These are phyloP conservation scores for Zygosaccharomyces pseudorouxii DNA, from an alignment of 805 yeast genomes.

Conservation along the genomic window DNA sequence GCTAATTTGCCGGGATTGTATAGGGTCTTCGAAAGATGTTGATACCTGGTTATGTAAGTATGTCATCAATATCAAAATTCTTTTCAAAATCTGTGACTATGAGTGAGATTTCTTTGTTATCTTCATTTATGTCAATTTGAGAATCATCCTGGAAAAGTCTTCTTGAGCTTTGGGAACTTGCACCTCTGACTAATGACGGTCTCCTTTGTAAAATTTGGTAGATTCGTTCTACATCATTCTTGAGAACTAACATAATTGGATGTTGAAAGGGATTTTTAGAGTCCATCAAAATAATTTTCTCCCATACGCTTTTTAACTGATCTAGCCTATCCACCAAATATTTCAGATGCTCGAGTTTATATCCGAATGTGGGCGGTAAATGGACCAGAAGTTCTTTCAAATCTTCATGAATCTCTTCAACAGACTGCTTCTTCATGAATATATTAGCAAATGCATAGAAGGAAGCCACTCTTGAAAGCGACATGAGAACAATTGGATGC, in stretches of 20 bases:
- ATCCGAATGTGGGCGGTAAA: constrained; percentile 16
- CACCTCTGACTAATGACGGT: constrained; percentile 13
- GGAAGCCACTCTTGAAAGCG: constrained; percentile 19
- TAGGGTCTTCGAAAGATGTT: constrained; percentile 89
- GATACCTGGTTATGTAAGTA: constrained; percentile 11
- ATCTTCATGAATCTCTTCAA: constrained; percentile 21
- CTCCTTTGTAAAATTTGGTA: constrained; percentile 5
- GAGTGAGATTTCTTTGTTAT: constrained; percentile 14
- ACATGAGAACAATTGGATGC: constrained; percentile 23
- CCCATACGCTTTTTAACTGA: constrained; percentile 23
- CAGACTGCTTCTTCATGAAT: constrained; percentile 16
- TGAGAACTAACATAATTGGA: constrained; percentile 28
- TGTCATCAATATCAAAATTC: constrained; percentile 16
- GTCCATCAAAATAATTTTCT: constrained; percentile 21
- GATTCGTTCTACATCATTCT: constrained; percentile 23
- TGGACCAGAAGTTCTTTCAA: constrained; percentile 20
- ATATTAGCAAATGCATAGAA: constrained; percentile 28
- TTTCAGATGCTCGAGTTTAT: constrained; percentile 12
- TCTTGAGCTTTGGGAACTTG: constrained; percentile 1
- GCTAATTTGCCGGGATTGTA: constrained; percentile 91
- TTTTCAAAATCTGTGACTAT: constrained; percentile 22
- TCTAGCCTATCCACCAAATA: constrained; percentile 20
- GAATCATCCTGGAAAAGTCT: constrained; percentile 1
- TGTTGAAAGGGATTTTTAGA: constrained; percentile 18
- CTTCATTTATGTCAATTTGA: constrained; percentile 3